Evolutionary conservation across 345 rosid species (phyloP).

Genomic region (Linum tenue): DNA sequence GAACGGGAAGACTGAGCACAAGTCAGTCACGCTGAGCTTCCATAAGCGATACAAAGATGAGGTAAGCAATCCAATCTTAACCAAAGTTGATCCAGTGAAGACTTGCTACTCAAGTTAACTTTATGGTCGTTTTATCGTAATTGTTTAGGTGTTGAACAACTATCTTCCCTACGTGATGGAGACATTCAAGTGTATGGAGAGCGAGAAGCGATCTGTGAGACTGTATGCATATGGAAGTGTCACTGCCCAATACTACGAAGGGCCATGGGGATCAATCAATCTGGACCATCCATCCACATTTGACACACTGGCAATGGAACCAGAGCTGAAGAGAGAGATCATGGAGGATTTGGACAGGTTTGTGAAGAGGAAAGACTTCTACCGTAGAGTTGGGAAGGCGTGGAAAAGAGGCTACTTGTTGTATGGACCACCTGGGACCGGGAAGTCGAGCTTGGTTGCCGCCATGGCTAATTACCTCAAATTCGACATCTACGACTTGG

Average conservation of each 20-base stretch:
- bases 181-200: constrained; percentile 13
- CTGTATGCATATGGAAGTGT: constrained; percentile 15
- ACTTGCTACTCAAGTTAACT: neutral
- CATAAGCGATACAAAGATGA: constrained; percentile 16
- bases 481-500: constrained; percentile 16
- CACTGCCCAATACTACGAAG: neutral
- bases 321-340: constrained; percentile 8
- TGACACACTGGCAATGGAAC: constrained; percentile 24
- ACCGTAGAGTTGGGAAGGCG: constrained; percentile 20
- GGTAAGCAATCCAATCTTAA: neutral
- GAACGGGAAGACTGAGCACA: neutral
- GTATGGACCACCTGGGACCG: constrained; percentile 22
- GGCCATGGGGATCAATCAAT: constrained; percentile 14
- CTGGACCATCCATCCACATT: constrained; percentile 28
- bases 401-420: constrained; percentile 24
- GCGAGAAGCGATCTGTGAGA: constrained; percentile 14
- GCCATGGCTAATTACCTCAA: constrained; percentile 23
- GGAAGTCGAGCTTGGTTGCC: constrained; percentile 25
- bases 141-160: neutral
- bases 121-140: no score
- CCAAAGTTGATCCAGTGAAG: no score
- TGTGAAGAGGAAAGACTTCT: constrained; percentile 10
- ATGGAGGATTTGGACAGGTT: constrained; percentile 28
- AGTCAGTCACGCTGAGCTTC: constrained; percentile 14
- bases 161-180: constrained; percentile 13